A percentile compares a stretch with the other conserved stretches of the same genome.
Conservation (phyloP, 2,329 filamentous ascomycete species). For the Pseudocercospora crystallina region DNA sequence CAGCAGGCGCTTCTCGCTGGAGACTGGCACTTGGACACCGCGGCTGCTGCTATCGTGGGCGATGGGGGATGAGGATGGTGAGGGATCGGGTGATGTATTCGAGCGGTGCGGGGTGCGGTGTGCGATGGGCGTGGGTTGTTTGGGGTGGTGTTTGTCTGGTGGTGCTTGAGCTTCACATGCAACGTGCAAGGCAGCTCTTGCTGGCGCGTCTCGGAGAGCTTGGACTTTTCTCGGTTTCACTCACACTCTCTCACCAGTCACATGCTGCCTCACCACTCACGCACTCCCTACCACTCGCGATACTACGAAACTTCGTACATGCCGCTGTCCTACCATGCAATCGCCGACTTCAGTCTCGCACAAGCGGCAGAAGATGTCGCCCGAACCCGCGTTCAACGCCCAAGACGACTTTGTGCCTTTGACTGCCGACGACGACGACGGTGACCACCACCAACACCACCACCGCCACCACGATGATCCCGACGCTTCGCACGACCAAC, state of each 20-base stretch:
- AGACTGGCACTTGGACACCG: no score
- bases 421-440: conserved; percentile 20
- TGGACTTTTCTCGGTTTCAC: not conserved
- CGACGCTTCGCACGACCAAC: not conserved
- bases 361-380: conserved; percentile 27
- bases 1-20: no score
- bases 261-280: not conserved
- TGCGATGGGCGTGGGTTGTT: no score
- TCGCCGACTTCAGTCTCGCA: conserved; percentile 20
- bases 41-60: no score
- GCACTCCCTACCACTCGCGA: not conserved
- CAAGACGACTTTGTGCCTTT: conserved; percentile 31
- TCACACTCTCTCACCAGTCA: not conserved
- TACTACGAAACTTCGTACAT: no score
- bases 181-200: not conserved
- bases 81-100: no score
- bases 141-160: not conserved
- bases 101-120: no score
- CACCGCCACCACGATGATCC: conserved; percentile 8
- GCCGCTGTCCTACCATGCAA: conserved; percentile 19
- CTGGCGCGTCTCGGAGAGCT: not conserved
- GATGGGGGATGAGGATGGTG: not conserved
- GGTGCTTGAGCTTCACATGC: conserved; percentile 2
- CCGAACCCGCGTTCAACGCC: conserved; percentile 15
- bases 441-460: conserved; percentile 6